Evolutionary conservation across 2,329 filamentous ascomycete species (phyloP).

Genomic region (Scytalidium lignicola): DNA sequence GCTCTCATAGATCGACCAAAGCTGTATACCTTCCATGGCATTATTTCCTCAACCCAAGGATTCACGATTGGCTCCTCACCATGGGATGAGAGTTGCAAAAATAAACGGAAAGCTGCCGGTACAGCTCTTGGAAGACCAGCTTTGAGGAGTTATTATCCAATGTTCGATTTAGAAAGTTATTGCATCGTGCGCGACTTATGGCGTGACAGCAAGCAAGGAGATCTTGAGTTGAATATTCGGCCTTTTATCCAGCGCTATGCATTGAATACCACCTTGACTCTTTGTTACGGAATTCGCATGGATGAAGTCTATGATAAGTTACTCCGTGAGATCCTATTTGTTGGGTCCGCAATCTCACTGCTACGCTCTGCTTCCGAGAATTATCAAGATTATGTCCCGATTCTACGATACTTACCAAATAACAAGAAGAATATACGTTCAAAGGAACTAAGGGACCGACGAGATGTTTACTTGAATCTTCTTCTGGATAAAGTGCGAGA

Average conservation of each 20-base stretch:
- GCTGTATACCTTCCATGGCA: constrained; percentile 45
- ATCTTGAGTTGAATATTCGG: constrained; percentile 37
- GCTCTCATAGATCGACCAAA: constrained; percentile 42
- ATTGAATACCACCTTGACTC: constrained; percentile 45
- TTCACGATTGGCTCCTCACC: constrained; percentile 49
- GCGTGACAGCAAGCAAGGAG: constrained; percentile 36
- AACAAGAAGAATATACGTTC: constrained; percentile 42
- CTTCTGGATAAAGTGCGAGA: constrained; percentile 42
- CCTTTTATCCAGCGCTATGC: constrained; percentile 47
- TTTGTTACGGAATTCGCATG: constrained; percentile 51
- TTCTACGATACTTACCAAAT: constrained; percentile 42
- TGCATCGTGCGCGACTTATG: constrained; percentile 41
- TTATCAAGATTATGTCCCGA: constrained; percentile 44
- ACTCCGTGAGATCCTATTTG: constrained; percentile 46
- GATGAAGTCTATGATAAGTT: constrained; percentile 46
- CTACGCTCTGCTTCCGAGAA: constrained; percentile 45
- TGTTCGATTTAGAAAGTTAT: constrained; percentile 46
- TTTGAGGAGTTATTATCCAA: constrained; percentile 42
- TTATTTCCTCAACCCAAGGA: constrained; percentile 45
- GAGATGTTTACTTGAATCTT: constrained; percentile 41
- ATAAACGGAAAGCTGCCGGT: constrained; percentile 46
- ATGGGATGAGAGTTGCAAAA: constrained; percentile 49
- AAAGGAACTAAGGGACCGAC: constrained; percentile 38
- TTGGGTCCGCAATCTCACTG: constrained; percentile 46
- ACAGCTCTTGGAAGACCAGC: constrained; percentile 40